These are phyloP conservation scores for Arctostaphylos glauca DNA, from an alignment of 148 eudicot genomes.

Conservation along the genomic window DNA sequence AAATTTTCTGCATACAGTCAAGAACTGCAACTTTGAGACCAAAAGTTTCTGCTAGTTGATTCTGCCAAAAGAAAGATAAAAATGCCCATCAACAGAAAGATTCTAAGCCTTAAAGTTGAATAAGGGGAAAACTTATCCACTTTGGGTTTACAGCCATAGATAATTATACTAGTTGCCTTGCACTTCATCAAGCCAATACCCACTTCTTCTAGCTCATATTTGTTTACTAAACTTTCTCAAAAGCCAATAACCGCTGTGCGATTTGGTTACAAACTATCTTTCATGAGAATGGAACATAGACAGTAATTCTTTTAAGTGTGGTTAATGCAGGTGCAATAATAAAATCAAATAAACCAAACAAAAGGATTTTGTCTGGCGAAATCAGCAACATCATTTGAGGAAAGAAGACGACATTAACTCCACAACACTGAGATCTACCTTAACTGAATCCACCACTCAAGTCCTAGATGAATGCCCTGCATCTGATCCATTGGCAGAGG, in stretches of 20 bases:
- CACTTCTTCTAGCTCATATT: neutral
- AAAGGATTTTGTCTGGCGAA: neutral
- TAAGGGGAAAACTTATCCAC: too few species aligned
- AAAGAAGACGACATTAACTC: neutral
- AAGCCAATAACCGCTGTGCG: neutral
- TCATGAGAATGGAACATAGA: neutral
- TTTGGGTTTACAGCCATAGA: too few species aligned
- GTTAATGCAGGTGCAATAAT: neutral
- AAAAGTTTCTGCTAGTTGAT: too few species aligned
- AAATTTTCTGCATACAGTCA: too few species aligned
- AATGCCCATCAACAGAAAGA: too few species aligned
- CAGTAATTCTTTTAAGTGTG: neutral
- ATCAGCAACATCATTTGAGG: neutral
- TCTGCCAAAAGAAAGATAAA: too few species aligned
- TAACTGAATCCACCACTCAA: constrained; percentile 21
- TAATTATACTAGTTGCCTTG: too few species aligned
- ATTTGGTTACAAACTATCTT: neutral
- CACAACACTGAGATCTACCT: constrained; percentile 28
- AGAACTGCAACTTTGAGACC: too few species aligned
- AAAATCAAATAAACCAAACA: neutral
- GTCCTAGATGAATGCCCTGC: constrained; percentile 51
- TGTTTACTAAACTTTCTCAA: neutral
- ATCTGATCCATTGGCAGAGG: constrained; percentile 64
- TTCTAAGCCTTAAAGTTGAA: too few species aligned
- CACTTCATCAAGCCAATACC: too few species aligned